Evolutionary conservation across 345 rosid genomes (phyloP), one percentile per base, ranked within the genome.

Genomic region (Acer campestre): DNA sequence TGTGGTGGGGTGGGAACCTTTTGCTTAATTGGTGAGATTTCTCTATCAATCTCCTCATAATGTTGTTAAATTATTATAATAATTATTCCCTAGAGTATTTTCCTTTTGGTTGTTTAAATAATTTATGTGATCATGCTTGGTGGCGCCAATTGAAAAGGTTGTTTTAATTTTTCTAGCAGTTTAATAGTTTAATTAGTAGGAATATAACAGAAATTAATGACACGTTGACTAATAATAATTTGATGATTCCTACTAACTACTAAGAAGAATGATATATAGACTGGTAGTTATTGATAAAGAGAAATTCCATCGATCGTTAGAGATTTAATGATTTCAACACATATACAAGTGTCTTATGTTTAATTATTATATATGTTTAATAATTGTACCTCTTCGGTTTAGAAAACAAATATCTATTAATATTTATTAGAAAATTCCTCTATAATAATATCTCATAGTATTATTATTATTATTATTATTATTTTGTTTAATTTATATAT

Each of bases 161-260:
- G n/a, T 27, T 65, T 27, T 61, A 9, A 10, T 22, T 53, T 53
- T 16, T 53, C 2, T 0, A 35, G 29, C 65, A 61, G 27, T 51
- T 29, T 75, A 53, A 75, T 64, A 61, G 18, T 51, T 29, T 75
- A 53, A 75, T 64, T 35, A 4, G 5, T 35, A 35, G 38, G 38
- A 35, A 35, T 35, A 35, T 35, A 35, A 35, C 38, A 35, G 38
- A 35, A 35, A 35, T 35, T 75, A 51, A 65, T 75, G 51, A 65
- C 71, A 75, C 38, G 67, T 20, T 17, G 59, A 67, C 62, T 25
- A 4, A 22, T 18, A 29, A 9, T 73, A 40, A 35, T 16, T 35
- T 4, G 16, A 20, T 14, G 70, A 49, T 18, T 62, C 70, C 62
- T 8, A 48, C 59, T 18, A 13, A 49, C 18, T 49, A 49, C 0